Percentiles rank a stretch among this genome's conserved stretches.
These are phyloP conservation scores for Gelatoporia subvermispora DNA, from an alignment of 768 basidiomycete species.

Conservation along the genomic window DNA sequence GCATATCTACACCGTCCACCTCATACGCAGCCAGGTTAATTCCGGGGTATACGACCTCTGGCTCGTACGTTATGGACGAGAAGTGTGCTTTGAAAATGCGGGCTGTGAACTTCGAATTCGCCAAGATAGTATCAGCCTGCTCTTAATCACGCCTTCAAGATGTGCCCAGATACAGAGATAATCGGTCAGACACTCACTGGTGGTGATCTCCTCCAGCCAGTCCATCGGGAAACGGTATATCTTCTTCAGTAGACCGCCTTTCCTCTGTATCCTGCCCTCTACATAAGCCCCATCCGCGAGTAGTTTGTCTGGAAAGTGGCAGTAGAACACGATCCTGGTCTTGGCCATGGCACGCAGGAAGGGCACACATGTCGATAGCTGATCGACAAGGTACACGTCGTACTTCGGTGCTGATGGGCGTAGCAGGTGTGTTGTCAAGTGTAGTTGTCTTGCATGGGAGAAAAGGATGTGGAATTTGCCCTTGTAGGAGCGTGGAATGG, in stretches of 20 bases:
- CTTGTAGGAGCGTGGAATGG: constrained; percentile 75
- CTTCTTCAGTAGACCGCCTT: constrained; percentile 52
- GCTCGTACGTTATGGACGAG: constrained; percentile 53
- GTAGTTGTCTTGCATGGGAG: constrained; percentile 84
- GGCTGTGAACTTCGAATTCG: constrained; percentile 90
- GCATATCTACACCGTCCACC: constrained; percentile 28
- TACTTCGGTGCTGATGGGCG: constrained; percentile 42
- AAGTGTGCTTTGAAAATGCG: constrained; percentile 75
- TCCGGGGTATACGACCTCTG: constrained; percentile 90
- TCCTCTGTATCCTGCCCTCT: constrained; percentile 43
- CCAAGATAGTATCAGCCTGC: constrained; percentile 86
- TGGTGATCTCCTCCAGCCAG: constrained; percentile 84
- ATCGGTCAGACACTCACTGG: constrained; percentile 46
- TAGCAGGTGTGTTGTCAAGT: constrained; percentile 69
- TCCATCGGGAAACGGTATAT: constrained; percentile 90
- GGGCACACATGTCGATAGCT: constrained; percentile 89
- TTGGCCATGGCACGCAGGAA: constrained; percentile 61
- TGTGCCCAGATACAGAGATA: not conserved
- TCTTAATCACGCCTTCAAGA: constrained; percentile 36
- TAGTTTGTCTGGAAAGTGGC: constrained; percentile 96
- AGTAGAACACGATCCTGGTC: constrained; percentile 93
- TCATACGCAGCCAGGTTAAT: constrained; percentile 81
- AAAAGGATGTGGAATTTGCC: constrained; percentile 86
- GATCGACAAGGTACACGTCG: constrained; percentile 93
- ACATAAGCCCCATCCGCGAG: constrained; percentile 67